Evolutionary conservation across 1,284 basidiomycete genomes (phyloP).

Genomic region (Trichosporon asahii): DNA sequence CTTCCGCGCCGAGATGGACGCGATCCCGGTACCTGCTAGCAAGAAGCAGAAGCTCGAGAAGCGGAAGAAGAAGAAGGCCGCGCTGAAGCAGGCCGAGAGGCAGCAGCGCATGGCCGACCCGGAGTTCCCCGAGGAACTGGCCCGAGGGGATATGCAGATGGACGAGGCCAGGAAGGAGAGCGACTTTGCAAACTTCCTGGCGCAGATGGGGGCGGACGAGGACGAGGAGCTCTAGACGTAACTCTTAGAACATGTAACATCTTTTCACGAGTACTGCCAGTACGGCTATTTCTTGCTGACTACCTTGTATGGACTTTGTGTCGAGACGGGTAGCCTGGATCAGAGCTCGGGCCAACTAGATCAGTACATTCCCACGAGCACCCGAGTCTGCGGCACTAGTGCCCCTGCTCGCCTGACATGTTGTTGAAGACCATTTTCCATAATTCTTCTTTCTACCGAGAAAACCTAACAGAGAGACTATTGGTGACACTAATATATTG

Average conservation of each 20-base stretch:
- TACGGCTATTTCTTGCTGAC: too few species aligned
- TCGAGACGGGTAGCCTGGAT: too few species aligned
- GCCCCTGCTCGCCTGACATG: too few species aligned
- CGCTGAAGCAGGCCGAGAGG: neutral
- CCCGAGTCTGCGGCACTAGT: too few species aligned
- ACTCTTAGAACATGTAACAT: neutral
- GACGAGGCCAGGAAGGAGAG: slow-evolving; percentile 34
- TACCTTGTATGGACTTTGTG: too few species aligned
- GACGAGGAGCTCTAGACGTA: slow-evolving; percentile 19
- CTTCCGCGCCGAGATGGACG: slow-evolving; percentile 14
- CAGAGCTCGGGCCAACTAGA: too few species aligned
- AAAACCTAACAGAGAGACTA: neutral
- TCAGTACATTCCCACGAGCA: too few species aligned
- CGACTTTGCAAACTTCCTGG: slow-evolving; percentile 50
- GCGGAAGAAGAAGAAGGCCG: slow-evolving; percentile 13
- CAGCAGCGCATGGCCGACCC: neutral
- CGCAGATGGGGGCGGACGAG: slow-evolving; percentile 44
- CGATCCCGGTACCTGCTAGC: slow-evolving; percentile 20
- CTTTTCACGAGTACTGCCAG: slow-evolving; percentile 1
- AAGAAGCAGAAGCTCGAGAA: slow-evolving; percentile 36
- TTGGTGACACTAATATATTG: slow-evolving; percentile 5
- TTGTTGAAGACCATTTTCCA: neutral
- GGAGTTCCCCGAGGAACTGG: slow-evolving; percentile 23
- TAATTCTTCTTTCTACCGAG: neutral
- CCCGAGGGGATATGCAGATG: neutral